phyloP scores from a whole-genome alignment of 306 rosid species.

The Ormosia emarginata region DNA sequence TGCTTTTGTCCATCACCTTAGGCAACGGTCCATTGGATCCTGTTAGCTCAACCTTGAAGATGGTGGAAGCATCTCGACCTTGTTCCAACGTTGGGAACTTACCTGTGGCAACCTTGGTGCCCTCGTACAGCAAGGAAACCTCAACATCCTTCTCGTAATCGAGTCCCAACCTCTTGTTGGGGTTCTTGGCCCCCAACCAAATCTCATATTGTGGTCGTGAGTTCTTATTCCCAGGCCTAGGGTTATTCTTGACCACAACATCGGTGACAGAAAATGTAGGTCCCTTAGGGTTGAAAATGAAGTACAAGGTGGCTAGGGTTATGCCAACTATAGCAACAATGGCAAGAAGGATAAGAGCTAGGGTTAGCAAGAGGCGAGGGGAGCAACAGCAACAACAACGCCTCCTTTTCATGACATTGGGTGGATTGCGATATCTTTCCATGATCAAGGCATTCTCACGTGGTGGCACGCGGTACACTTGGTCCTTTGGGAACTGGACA shows the following conservation, averaged over 20 bases:
- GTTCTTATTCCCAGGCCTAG: neutral
- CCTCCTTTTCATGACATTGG: neutral
- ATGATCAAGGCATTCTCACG: constrained; percentile 45
- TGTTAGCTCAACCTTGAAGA: neutral
- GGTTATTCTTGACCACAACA: neutral
- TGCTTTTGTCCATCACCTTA: neutral
- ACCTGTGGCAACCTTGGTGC: constrained; percentile 19
- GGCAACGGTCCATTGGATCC: constrained; percentile 17
- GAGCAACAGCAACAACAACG: neutral
- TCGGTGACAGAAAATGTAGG: constrained; percentile 31
- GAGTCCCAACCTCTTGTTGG: constrained; percentile 15
- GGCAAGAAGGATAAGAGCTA: neutral
- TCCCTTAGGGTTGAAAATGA: constrained; percentile 26
- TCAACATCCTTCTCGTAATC: neutral
- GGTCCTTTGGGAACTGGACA: constrained; percentile 65
- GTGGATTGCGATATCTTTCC: constrained; percentile 24
- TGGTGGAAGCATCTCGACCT: neutral
- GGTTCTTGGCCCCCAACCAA: constrained; percentile 32
- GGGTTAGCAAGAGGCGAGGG: neutral
- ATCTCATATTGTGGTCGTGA: constrained; percentile 17
- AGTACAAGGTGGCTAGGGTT: neutral
- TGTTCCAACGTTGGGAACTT: constrained; percentile 36
- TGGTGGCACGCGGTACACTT: constrained; percentile 60
- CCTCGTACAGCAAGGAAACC: neutral
- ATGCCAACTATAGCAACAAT: constrained; percentile 20